Evolutionary conservation across 2,329 filamentous ascomycete species (phyloP), one percentile per base, ranked within the genome.

Genomic region (Boeremia exigua): DNA sequence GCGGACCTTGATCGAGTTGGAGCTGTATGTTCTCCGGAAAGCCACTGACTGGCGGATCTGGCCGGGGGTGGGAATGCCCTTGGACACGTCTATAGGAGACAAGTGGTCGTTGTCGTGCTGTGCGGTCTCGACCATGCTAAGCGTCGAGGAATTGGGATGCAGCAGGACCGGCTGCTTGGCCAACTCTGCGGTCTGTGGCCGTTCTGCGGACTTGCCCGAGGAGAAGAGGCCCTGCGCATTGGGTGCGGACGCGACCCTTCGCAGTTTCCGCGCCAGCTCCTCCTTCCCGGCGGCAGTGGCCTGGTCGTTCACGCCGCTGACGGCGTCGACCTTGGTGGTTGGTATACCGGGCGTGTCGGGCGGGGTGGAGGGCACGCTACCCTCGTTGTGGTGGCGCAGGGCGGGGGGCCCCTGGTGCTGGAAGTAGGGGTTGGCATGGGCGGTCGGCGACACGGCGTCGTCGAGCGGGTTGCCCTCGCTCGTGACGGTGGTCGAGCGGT

Each of bases 1-100:
- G 68, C 95, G 87, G 64, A 98, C 91, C 79, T 99, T 99, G 82
- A 99, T 99, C 36, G 95, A 98, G 77, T 98, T 99, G 64, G 94
- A 97, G 78, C 95, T 98, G 77, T 99, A 99, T 2, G 95, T 99
- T 74, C 95, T 86, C 70, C 95, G 85, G 79, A 97, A 99, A 17
- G 91, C 87, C 44, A 91, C 82, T 15, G 86, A 78, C 63, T 84
- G 82, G 53, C 84, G 83, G 62, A 88, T 85, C 67, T 87, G 86
- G 48, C 85, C 85, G 4, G 89, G 87, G 2, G 86, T 83, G 4
- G 87, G 84, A 32, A 91, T 82, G 56, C 92, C 84, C 44, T 71
- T 68, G 40, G 76, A 58, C 10, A 79, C 30, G 72, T 73, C 59
- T 66, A 70, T 56, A 62, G 75, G 67, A 47, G 73, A 42, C 49